Evolutionary conservation across 2,329 filamentous ascomycete genomes (phyloP), one percentile per base, ranked within the genome.

Genomic region (Lasiodiplodia sp.): DNA sequence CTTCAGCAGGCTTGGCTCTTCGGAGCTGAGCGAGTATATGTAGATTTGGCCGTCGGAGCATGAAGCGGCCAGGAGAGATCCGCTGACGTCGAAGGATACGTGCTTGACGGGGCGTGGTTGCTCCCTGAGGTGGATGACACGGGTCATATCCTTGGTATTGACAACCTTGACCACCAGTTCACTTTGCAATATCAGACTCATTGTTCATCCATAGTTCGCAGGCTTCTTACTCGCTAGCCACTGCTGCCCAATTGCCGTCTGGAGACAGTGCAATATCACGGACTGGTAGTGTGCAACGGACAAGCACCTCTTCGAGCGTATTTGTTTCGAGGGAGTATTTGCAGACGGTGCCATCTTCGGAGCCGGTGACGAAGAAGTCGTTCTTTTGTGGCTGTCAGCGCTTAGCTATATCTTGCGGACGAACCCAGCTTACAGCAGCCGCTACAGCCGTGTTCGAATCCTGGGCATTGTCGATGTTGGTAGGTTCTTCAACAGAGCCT

Each of bases 281-380:
- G 38, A 97, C 88, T 0, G 96, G 93, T 2, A 97, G 83, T n/a
- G 93, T 90, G 69, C 91, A 92, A 71, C 96, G 90, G 31, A 94
- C 87, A 63, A 99, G 87, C 72, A 96, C 91, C 69, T 91, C 90
- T 71, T 97, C 92, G 81, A 96, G 93, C 34, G 84, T 80, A 75
- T 90, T 90, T 2, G 88, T 88, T 68, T 88, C 85, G 62, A 97
- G 86, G n/a, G 92, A 92, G 83, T 96, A 99, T 74, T 94, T 89
- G 83, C 92, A 97, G 75, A 99, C 93, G n/a, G 92, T 96, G 76
- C 96, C 96, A 81, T 98, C 94, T 79, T 99, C 95, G 23, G 93
- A 92, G 34, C 94, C 96, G 70, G 93, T 89, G 55, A 98, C 88
- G 77, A 97, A 97, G 79, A 92, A 94, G 70, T 91, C 88, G 76